Evolutionary conservation across 1,284 basidiomycete species (phyloP).

Genomic region (Irpex sp.): DNA sequence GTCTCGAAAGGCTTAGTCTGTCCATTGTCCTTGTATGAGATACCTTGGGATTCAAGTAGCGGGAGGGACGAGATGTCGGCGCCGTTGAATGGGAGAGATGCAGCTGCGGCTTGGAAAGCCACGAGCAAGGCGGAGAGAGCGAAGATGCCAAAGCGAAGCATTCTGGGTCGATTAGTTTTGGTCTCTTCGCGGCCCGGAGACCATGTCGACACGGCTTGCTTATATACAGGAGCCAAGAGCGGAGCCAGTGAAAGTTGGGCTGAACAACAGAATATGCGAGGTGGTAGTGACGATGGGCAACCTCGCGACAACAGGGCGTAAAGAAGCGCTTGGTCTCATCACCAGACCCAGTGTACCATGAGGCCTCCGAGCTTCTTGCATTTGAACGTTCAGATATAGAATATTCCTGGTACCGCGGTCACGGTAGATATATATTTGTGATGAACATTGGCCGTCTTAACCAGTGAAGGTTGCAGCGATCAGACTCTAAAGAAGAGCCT

Average conservation of each 20-base stretch:
- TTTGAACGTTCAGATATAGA: not conserved
- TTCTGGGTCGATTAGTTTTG: not conserved
- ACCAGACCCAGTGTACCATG: not conserved
- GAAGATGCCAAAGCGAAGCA: not conserved
- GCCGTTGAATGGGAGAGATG: slow-evolving; percentile 42
- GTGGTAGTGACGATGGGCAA: not conserved
- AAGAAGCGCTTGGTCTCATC: not conserved
- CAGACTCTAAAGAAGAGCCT: too few species aligned
- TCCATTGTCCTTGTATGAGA: slow-evolving; percentile 45
- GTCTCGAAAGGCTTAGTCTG: slow-evolving; percentile 43
- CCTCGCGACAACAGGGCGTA: not conserved
- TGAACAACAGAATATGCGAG: not conserved
- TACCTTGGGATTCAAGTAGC: slow-evolving; percentile 49
- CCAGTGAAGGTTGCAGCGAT: too few species aligned
- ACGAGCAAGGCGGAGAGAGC: not conserved
- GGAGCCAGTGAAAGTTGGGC: not conserved
- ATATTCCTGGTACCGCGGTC: not conserved
- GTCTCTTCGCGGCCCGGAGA: not conserved
- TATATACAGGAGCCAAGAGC: not conserved
- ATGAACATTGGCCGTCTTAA: too few species aligned
- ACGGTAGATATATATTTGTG: too few species aligned
- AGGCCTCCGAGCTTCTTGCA: not conserved
- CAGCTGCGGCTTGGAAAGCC: not conserved
- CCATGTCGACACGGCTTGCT: not conserved
- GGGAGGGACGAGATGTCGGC: slow-evolving; percentile 60